Base-by-base conservation (phyloP, 345 rosid genomes). In the Hypericum perforatum region DNA sequence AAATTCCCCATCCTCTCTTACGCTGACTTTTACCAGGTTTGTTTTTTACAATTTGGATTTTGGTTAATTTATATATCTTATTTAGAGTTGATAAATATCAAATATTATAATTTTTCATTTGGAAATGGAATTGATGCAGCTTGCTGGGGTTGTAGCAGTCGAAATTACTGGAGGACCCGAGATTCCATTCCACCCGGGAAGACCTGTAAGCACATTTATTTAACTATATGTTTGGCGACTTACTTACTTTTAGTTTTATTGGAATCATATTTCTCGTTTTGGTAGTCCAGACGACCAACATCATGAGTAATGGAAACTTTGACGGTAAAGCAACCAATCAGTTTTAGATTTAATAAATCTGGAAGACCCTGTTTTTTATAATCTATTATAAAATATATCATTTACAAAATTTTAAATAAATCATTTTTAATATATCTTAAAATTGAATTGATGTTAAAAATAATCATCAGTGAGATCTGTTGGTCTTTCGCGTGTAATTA, bases 131-230 rank as follows among this genome's bases (percentile, higher is more conserved):
- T 22, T 22, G 32, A 49, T 41, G 32, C 37, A 60, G 63, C 69
- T 86, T 50, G 90, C 95, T 55, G 94, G 97, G 56, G 76, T 90
- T 69, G 89, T 84, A 57, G 89, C 89, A 43, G 91, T 86, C 15
- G 90, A 80, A 72, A 56, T 89, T 38, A 74, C 90, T 0, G 95
- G 97, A 63, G 97, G 91, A 42, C 95, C 97, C 6, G 95, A 86
- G 65, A 74, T 86, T 69, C 91, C 91, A 6, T 90, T 90, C 57
- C 95, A 84, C 49, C 91, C 90, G 0, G 94, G 97, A 43, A 77
- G 97, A 67, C 63, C 65, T 22, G 32, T 22, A 22, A 22, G 32
- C 32, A 22, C 32, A 22, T 22, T 22, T 4, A 22, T 1, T 22
- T 22, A 22, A 22, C 32, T 22, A 22, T 22, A 22, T 22, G 48